Conservation (phyloP, 2,329 filamentous ascomycete genomes). For the Aspergillus sojae region DNA sequence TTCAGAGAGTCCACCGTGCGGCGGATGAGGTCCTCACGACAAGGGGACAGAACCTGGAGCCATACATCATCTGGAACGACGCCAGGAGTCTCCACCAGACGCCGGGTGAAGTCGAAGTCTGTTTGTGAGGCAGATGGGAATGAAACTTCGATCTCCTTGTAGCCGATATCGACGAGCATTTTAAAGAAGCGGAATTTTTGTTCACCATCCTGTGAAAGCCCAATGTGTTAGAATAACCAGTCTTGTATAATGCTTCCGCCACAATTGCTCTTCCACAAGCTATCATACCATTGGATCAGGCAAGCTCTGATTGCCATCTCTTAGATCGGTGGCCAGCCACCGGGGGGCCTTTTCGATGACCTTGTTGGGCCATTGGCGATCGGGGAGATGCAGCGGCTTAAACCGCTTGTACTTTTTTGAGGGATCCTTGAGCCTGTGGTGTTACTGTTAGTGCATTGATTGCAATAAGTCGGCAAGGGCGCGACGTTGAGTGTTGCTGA, state of each 20-base stretch:
- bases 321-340: slow-evolving; percentile 85
- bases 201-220: slow-evolving; percentile 70
- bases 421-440: slow-evolving; percentile 50
- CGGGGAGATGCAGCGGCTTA: slow-evolving; percentile 51
- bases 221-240: not conserved
- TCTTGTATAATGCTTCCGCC: not conserved
- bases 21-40: slow-evolving; percentile 85
- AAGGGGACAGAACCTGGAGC: slow-evolving; percentile 90
- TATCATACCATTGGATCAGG: slow-evolving; percentile 82
- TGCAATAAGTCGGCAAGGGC: not conserved
- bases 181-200: slow-evolving; percentile 96
- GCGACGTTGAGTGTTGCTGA: not conserved
- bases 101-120: slow-evolving; percentile 92
- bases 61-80: slow-evolving; percentile 85
- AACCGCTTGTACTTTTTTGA: slow-evolving; percentile 53
- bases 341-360: slow-evolving; percentile 80
- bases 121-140: slow-evolving; percentile 94
- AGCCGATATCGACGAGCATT: slow-evolving; percentile 88
- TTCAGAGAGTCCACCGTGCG: slow-evolving; percentile 85
- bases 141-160: slow-evolving; percentile 97
- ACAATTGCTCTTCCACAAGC: not conserved
- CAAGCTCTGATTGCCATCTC: slow-evolving; percentile 93
- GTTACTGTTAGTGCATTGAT: not conserved
- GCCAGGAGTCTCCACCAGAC: slow-evolving; percentile 81
- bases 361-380: slow-evolving; percentile 76